These are phyloP conservation scores for Kwoniella heveanensis DNA, from an alignment of 768 basidiomycete species.

Conservation along the genomic window DNA sequence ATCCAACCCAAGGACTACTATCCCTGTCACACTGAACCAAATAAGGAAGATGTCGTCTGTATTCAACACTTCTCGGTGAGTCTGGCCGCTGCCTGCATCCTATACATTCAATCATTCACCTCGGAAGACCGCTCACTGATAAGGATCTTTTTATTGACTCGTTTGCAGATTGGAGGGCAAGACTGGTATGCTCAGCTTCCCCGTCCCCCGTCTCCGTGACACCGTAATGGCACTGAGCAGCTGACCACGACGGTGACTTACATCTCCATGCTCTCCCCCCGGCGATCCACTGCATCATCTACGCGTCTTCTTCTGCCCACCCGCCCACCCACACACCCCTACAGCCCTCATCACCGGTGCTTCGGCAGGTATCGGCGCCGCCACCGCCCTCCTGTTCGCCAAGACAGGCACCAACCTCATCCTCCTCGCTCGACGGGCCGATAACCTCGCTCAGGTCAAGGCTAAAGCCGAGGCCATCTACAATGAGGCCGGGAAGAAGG, in stretches of 20 bases:
- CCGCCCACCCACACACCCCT: neutral
- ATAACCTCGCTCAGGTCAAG: conserved; percentile 71
- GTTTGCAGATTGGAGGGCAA: conserved; percentile 22
- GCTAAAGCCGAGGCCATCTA: conserved; percentile 71
- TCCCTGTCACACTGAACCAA: conserved; percentile 3
- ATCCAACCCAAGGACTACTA: neutral
- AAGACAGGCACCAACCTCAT: conserved; percentile 90
- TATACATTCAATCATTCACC: neutral
- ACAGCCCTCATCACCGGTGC: conserved; percentile 88
- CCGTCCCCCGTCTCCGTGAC: neutral
- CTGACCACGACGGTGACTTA: neutral
- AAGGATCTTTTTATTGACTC: neutral
- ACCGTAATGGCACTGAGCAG: too few species aligned
- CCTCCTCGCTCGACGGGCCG: conserved; percentile 74
- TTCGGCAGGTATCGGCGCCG: conserved; percentile 81
- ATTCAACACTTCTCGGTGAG: conserved; percentile 26
- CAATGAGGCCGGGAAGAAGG: conserved; percentile 74
- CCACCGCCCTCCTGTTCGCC: conserved; percentile 83
- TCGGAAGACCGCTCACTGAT: neutral
- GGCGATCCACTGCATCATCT: too few species aligned
- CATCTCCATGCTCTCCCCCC: too few species aligned
- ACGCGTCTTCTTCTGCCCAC: too few species aligned
- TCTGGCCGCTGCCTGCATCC: too few species aligned
- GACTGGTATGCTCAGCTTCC: conserved; percentile 18
- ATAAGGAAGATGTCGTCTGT: conserved; percentile 25